Percentiles rank a stretch among this genome's conserved stretches.
Conservation (phyloP, 2,329 filamentous ascomycete genomes). For the Talaromyces verruculosus region DNA sequence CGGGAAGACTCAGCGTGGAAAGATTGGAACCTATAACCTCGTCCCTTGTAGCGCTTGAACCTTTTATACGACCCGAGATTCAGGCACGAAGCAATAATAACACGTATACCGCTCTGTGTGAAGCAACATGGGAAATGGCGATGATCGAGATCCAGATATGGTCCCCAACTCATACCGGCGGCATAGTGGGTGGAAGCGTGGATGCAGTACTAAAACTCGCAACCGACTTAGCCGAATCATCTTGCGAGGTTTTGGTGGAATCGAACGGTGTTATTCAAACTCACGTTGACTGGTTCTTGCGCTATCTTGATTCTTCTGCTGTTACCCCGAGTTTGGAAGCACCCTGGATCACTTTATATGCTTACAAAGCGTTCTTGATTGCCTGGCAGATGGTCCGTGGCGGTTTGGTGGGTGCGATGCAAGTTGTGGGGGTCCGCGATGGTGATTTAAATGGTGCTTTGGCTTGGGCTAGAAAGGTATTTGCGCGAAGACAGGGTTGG, state of each 20-base stretch:
- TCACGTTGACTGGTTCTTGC: slow-evolving; percentile 43
- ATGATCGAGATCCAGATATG: slow-evolving; percentile 48
- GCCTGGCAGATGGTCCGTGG: slow-evolving; percentile 41
- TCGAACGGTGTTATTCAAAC: slow-evolving; percentile 33
- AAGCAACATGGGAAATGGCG: slow-evolving; percentile 45
- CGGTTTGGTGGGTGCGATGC: slow-evolving; percentile 36
- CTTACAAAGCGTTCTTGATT: slow-evolving; percentile 45
- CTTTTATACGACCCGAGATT: slow-evolving; percentile 29
- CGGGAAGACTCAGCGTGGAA: slow-evolving; percentile 43
- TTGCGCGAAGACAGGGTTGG: slow-evolving; percentile 33
- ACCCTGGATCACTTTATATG: slow-evolving; percentile 44
- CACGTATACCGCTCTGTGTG: slow-evolving; percentile 24
- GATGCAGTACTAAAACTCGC: slow-evolving; percentile 37
- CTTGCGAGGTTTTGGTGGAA: slow-evolving; percentile 36
- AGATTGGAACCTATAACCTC: slow-evolving; percentile 38
- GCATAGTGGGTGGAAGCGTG: slow-evolving; percentile 40
- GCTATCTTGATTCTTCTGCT: slow-evolving; percentile 34
- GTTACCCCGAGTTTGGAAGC: slow-evolving; percentile 32
- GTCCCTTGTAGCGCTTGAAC: slow-evolving; percentile 38
- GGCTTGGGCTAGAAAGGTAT: slow-evolving; percentile 36
- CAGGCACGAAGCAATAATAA: slow-evolving; percentile 3
- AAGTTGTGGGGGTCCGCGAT: slow-evolving; percentile 33
- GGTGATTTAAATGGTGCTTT: slow-evolving; percentile 28
- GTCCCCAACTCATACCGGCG: slow-evolving; percentile 44
- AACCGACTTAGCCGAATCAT: slow-evolving; percentile 32